phyloP scores from a whole-genome alignment of 164 flowering plant species.

The Amborella trichopoda region DNA sequence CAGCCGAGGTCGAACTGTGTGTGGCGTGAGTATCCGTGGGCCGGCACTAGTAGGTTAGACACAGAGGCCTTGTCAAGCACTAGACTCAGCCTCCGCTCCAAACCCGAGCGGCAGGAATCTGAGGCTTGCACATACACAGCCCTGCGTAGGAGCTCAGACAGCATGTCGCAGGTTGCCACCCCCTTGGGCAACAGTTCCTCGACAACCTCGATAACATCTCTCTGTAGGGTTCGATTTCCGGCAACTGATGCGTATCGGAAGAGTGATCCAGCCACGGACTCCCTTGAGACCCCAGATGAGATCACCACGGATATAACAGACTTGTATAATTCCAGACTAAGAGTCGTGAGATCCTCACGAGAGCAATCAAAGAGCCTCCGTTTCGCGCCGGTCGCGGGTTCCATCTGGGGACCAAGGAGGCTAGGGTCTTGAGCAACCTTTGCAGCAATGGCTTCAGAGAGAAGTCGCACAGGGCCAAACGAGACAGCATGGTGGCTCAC shows the following conservation, averaged over 20 bases:
- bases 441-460: conserved; percentile 30
- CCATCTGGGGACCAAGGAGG: conserved; percentile 49
- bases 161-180: conserved; percentile 27
- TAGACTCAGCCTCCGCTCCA: conserved; percentile 52
- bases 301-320: conserved; percentile 29
- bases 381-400: conserved; percentile 18
- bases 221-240: background rate
- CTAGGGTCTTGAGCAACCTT: conserved; percentile 37
- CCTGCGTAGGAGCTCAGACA: conserved; percentile 46
- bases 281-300: conserved; percentile 18
- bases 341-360: conserved; percentile 33
- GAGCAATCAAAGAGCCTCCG: conserved; percentile 24
- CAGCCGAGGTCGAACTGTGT: conserved; percentile 42
- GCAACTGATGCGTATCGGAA: conserved; percentile 19
- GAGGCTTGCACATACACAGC: conserved; percentile 34
- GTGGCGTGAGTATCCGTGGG: conserved; percentile 34
- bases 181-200: conserved; percentile 52
- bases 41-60: conserved; percentile 43
- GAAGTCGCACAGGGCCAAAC: conserved; percentile 29
- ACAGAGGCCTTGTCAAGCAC: conserved; percentile 44
- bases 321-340: conserved; percentile 38
- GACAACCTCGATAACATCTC: conserved; percentile 51
- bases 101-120: conserved; percentile 28
- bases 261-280: conserved; percentile 35
- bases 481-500: conserved; percentile 13